phyloP scores from a whole-genome alignment of 2,329 filamentous ascomycete genomes.

The Fusarium zealandicum region DNA sequence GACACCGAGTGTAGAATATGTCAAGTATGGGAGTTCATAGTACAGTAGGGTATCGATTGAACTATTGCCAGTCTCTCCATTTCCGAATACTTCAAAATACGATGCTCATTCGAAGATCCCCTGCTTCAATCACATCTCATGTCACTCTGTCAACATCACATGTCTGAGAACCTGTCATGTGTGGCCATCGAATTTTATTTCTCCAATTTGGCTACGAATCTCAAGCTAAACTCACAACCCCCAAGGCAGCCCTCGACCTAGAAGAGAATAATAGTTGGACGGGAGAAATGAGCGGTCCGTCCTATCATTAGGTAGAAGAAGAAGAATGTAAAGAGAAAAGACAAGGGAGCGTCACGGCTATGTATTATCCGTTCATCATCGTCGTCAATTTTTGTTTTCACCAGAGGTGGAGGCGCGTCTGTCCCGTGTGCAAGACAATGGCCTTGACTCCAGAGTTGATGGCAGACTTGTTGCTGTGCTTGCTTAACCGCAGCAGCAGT shows the following conservation, averaged over 20 bases:
- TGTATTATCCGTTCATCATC: constrained; percentile 1
- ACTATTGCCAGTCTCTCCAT: too few relatives aligned
- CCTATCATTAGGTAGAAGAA: constrained; percentile 6
- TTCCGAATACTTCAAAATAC: too few relatives aligned
- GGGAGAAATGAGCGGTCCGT: constrained; percentile 2
- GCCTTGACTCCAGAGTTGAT: background rate
- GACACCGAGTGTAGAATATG: too few relatives aligned
- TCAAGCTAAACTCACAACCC: background rate
- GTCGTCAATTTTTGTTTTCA: background rate
- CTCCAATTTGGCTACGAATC: background rate
- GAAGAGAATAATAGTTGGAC: background rate
- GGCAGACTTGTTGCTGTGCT: background rate
- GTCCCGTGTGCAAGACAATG: background rate
- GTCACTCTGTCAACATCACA: background rate
- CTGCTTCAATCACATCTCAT: background rate
- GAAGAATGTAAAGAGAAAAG: background rate
- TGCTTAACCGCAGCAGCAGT: constrained; percentile 23
- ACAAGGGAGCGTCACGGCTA: constrained; percentile 7
- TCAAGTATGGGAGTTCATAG: too few relatives aligned
- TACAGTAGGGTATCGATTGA: too few relatives aligned
- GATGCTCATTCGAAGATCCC: too few relatives aligned
- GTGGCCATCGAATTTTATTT: background rate
- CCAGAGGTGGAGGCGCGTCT: background rate
- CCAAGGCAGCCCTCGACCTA: background rate
- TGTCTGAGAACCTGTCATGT: background rate